A percentile compares a stretch with the other conserved stretches of the same genome.
These are phyloP conservation scores for Aleurites moluccanus DNA, from an alignment of 441 rosid genomes.

Conservation along the genomic window DNA sequence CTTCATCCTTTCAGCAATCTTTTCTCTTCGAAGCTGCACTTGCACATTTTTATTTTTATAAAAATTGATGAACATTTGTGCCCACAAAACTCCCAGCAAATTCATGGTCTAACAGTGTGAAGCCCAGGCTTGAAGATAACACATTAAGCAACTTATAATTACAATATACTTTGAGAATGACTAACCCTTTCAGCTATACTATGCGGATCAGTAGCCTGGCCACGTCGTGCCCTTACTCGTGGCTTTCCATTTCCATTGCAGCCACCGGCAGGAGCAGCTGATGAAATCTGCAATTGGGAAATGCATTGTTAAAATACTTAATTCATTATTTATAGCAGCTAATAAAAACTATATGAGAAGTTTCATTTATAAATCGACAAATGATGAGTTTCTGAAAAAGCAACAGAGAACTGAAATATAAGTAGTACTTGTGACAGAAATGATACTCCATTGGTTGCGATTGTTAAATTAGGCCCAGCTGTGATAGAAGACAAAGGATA, in stretches of 20 bases:
- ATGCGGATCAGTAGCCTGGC: slow-evolving; percentile 92
- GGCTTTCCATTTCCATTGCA: slow-evolving; percentile 47
- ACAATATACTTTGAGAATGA: not conserved
- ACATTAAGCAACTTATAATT: not conserved
- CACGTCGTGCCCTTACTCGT: slow-evolving; percentile 74
- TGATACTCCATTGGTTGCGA: slow-evolving; percentile 20
- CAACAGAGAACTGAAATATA: not conserved
- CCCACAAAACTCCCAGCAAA: not conserved
- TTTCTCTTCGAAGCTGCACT: slow-evolving; percentile 68
- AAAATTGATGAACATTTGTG: slow-evolving; percentile 5
- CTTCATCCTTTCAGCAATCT: slow-evolving; percentile 80
- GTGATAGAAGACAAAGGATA: slow-evolving; percentile 25
- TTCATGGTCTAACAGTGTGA: not conserved
- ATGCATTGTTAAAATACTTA: not conserved
- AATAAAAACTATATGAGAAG: not conserved
- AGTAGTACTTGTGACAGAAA: slow-evolving; percentile 31
- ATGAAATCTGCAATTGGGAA: slow-evolving; percentile 28
- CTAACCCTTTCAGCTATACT: slow-evolving; percentile 82
- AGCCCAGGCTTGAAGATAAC: slow-evolving; percentile 6
- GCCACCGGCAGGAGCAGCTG: slow-evolving; percentile 28
- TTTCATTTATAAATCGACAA: not conserved
- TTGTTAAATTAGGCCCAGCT: slow-evolving; percentile 17
- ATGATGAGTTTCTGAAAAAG: not conserved
- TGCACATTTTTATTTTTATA: not conserved
- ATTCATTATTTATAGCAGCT: not conserved